Evolutionary conservation across 2,329 filamentous ascomycete genomes (phyloP).

Genomic region (Colletotrichum costaricense): DNA sequence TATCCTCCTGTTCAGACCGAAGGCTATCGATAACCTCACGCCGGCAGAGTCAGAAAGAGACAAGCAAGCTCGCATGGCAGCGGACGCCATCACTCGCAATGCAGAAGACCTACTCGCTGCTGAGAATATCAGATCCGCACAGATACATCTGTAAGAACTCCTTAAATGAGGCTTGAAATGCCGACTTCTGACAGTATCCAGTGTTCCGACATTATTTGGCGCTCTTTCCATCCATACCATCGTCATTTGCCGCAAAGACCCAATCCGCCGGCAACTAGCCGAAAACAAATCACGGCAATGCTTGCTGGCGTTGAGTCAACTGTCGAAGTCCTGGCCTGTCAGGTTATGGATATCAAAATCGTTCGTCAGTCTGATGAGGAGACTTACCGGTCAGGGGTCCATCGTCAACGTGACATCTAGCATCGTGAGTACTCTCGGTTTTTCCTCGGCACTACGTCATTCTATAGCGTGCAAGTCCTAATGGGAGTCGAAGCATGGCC

Average conservation of each 20-base stretch:
- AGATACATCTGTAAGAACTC: conserved; percentile 5
- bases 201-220: conserved; percentile 19
- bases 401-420: conserved; percentile 5
- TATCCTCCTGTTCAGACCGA: conserved; percentile 14
- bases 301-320: conserved; percentile 9
- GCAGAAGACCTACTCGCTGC: conserved; percentile 22
- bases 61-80: background rate
- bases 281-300: conserved; percentile 26
- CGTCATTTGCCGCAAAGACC: conserved; percentile 11
- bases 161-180: rapidly evolving
- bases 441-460: background rate
- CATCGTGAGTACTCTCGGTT: background rate
- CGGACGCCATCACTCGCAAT: conserved; percentile 26
- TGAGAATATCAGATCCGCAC: background rate
- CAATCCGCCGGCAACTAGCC: conserved; percentile 2
- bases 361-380: conserved; percentile 12
- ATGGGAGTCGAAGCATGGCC: background rate
- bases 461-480: too few relatives aligned
- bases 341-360: conserved; percentile 14
- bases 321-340: conserved; percentile 26
- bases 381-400: conserved; percentile 16
- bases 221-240: conserved; percentile 24
- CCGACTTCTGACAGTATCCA: background rate
- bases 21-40: background rate
- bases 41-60: conserved; percentile 10